These are phyloP conservation scores for Myriosclerotinia curreyana DNA, from an alignment of 2,329 filamentous ascomycete species.

Conservation along the genomic window DNA sequence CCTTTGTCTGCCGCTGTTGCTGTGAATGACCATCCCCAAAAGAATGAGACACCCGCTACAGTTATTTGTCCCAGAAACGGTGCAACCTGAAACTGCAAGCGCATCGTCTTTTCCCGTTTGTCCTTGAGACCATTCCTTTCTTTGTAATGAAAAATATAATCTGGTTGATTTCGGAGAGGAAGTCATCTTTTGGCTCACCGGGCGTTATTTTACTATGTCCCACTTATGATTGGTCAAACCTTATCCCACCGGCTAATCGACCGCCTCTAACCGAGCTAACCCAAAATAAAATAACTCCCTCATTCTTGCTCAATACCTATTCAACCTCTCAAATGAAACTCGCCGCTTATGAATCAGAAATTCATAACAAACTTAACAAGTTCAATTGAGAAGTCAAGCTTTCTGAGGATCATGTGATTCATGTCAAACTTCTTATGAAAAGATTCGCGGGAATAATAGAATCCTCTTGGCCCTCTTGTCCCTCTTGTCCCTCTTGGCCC, in stretches of 20 bases:
- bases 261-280: not conserved
- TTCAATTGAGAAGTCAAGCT: not conserved
- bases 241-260: not conserved
- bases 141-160: too few relatives aligned
- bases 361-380: not conserved
- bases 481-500: too few relatives aligned
- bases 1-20: too few relatives aligned
- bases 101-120: too few relatives aligned
- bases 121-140: too few relatives aligned
- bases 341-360: not conserved
- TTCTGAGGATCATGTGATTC: not conserved
- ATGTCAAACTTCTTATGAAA: slow-evolving; percentile 43
- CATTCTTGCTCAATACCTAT: slow-evolving; percentile 7
- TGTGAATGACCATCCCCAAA: too few relatives aligned
- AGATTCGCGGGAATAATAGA: slow-evolving; percentile 36
- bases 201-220: too few relatives aligned
- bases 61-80: too few relatives aligned
- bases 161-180: too few relatives aligned
- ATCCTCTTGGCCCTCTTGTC: not conserved
- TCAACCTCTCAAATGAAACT: not conserved
- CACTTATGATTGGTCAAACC: slow-evolving; percentile 12
- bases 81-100: too few relatives aligned
- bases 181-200: not conserved
- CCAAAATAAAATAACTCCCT: slow-evolving; percentile 1
- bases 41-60: too few relatives aligned